Evolutionary conservation across 768 basidiomycete species (phyloP).

Genomic region (Suillus brevipes): DNA sequence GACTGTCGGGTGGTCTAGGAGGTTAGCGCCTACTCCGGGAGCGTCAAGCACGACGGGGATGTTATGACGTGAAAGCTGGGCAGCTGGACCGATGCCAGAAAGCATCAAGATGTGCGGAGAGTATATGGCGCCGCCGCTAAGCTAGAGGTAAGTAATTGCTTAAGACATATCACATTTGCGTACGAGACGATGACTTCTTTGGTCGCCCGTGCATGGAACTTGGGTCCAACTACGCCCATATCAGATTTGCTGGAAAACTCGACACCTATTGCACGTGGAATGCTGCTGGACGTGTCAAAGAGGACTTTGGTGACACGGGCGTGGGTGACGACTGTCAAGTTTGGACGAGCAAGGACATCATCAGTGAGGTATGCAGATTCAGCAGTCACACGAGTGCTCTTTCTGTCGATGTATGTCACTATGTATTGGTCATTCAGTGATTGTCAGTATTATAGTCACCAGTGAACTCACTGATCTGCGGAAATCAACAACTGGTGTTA

Average conservation of each 20-base stretch:
- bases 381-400: slow-evolving; percentile 20
- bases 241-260: slow-evolving; percentile 4
- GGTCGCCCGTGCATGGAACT: slow-evolving; percentile 43
- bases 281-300: slow-evolving; percentile 6
- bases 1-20: slow-evolving; percentile 45
- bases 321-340: slow-evolving; percentile 18
- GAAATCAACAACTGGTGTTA: background rate
- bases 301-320: slow-evolving; percentile 13
- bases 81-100: slow-evolving; percentile 68
- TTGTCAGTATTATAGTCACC: background rate
- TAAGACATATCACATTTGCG: slow-evolving; percentile 37
- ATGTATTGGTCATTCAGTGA: background rate
- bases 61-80: slow-evolving; percentile 46
- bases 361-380: slow-evolving; percentile 26
- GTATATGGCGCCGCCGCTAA: slow-evolving; percentile 48
- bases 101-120: slow-evolving; percentile 63
- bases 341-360: slow-evolving; percentile 19
- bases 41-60: slow-evolving; percentile 61
- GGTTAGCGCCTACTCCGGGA: slow-evolving; percentile 69
- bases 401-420: slow-evolving; percentile 16
- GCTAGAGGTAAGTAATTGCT: slow-evolving; percentile 19
- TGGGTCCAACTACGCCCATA: slow-evolving; percentile 25
- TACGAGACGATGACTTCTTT: slow-evolving; percentile 46
- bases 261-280: slow-evolving; percentile 6
- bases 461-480: slow-evolving; percentile 1